Base-by-base conservation (phyloP, 169 alveolate genomes). In the Plasmodium adleri region DNA sequence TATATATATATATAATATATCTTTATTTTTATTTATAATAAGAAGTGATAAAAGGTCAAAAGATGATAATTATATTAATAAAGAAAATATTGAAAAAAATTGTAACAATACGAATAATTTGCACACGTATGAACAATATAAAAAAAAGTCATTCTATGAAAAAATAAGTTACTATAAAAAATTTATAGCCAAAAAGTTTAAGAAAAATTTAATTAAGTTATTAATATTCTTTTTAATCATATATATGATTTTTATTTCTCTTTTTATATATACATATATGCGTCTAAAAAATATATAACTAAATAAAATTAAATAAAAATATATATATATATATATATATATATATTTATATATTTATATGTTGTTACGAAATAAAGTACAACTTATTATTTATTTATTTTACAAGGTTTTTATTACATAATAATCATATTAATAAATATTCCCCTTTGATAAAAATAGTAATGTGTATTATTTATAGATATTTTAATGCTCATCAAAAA, bases 241-340 rank as follows among this genome's bases (percentile, higher is more conserved):
- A 12, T 72, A 80, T 52, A 67, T 80, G 83, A 80, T 80, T 20
- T 67, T 80, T n/a, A 54, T 52, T 67, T 78, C 49, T 13, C 80
- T 78, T 24, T 78, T 32, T 54, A 67, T 78, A 4, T 78, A 78
- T 26, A 78, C 90, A 10, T 78, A 78, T 71, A 66, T 78, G 49
- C 56, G 54, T 10, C 71, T 50, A 59, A 58, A 78, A n/a, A 66
- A 60, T 20, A 13, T 50, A 56, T 3, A 80, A 78, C n/a, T 13
- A 43, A 26, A 63, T 1, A 8, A 26, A 22, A 20, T 26, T 1
- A 58, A 58, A 17, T 58, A n/a, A 10, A 47, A 26, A 56, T n/a
- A 12, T 17, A 28, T 17, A 39, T 15, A n/a, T 26, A 9, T 20
- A n/a, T 28, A 28, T 28, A 28, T 28, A 28, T 28, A 28, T 28